Conservation (phyloP, 108 stramenopile species). For the Pseudonitzschia delicatissima region DNA sequence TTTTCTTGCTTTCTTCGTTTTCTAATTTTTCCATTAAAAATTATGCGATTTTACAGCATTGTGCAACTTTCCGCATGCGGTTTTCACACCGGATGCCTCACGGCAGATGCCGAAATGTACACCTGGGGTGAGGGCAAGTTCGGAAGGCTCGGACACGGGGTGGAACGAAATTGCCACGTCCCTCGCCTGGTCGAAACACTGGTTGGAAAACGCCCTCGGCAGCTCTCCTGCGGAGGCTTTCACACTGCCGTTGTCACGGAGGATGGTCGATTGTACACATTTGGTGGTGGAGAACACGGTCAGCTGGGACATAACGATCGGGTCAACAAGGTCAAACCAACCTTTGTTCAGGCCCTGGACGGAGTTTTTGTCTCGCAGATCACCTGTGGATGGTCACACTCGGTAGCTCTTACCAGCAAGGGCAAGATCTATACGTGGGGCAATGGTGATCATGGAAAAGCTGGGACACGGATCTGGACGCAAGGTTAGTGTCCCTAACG, state of each 20-base stretch:
- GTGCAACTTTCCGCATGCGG: slow-evolving; percentile 92
- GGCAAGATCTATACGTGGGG: slow-evolving; percentile 83
- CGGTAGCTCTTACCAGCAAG: slow-evolving; percentile 78
- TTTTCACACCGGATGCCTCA: slow-evolving; percentile 92
- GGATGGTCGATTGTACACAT: slow-evolving; percentile 86
- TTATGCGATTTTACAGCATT: slow-evolving; percentile 28
- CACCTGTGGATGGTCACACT: slow-evolving; percentile 95
- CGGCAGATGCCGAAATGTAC: slow-evolving; percentile 78
- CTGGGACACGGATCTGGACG: slow-evolving; percentile 86
- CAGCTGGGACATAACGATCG: slow-evolving; percentile 94
- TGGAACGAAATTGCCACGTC: slow-evolving; percentile 83
- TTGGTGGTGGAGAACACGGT: slow-evolving; percentile 87
- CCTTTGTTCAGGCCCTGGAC: slow-evolving; percentile 75
- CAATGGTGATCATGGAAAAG: slow-evolving; percentile 57
- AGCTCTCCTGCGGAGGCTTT: slow-evolving; percentile 89
- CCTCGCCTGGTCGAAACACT: slow-evolving; percentile 84
- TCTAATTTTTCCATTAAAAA: background rate
- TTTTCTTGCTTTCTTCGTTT: background rate
- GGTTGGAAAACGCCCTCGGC: slow-evolving; percentile 66
- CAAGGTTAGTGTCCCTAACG: slow-evolving; percentile 84
- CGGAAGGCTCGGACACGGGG: slow-evolving; percentile 89
- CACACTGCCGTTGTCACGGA: slow-evolving; percentile 89
- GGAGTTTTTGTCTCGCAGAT: slow-evolving; percentile 78
- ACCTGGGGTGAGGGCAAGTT: slow-evolving; percentile 93
- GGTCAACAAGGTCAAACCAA: slow-evolving; percentile 82